Conservation (phyloP, 1,284 basidiomycete species). For the Irpex sp. region DNA sequence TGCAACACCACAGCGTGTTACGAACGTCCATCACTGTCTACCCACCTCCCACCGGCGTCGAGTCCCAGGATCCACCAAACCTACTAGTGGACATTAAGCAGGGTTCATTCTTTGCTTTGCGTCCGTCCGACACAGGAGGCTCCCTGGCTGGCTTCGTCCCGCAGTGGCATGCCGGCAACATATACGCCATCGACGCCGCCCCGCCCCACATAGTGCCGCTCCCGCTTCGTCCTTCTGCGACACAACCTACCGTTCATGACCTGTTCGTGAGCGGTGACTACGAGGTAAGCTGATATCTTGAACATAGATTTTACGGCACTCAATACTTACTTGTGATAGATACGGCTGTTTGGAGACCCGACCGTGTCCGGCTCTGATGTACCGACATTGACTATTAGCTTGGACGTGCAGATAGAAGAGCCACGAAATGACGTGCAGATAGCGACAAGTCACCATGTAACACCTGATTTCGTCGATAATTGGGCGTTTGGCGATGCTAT, state of each 20-base stretch:
- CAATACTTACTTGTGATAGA: constrained; percentile 36
- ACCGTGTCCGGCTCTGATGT: constrained; percentile 32
- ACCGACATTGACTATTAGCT: constrained; percentile 49
- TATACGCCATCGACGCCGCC: constrained; percentile 57
- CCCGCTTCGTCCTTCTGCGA: constrained; percentile 39
- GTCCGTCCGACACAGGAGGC: constrained; percentile 33
- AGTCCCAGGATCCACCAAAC: constrained; percentile 24
- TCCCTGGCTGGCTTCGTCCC: constrained; percentile 29
- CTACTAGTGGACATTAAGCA: constrained; percentile 47
- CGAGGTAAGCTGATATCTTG: too few species aligned
- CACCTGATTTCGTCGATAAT: constrained; percentile 65
- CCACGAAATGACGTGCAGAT: constrained; percentile 20
- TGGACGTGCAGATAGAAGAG: constrained; percentile 41
- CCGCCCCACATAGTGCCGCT: constrained; percentile 47
- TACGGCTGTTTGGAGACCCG: constrained; percentile 77
- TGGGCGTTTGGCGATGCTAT: constrained; percentile 62
- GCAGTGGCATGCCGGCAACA: constrained; percentile 72
- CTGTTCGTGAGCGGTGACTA: constrained; percentile 66
- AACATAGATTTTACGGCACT: not conserved
- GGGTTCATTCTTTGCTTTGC: constrained; percentile 65
- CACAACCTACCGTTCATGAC: constrained; percentile 43
- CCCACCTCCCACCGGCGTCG: constrained; percentile 33
- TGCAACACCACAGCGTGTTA: constrained; percentile 74
- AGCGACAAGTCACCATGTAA: constrained; percentile 46
- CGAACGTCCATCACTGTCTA: constrained; percentile 54